These are phyloP conservation scores for Neopestalotiopsis sp. DNA, from an alignment of 2,329 filamentous ascomycete genomes.

Conservation along the genomic window DNA sequence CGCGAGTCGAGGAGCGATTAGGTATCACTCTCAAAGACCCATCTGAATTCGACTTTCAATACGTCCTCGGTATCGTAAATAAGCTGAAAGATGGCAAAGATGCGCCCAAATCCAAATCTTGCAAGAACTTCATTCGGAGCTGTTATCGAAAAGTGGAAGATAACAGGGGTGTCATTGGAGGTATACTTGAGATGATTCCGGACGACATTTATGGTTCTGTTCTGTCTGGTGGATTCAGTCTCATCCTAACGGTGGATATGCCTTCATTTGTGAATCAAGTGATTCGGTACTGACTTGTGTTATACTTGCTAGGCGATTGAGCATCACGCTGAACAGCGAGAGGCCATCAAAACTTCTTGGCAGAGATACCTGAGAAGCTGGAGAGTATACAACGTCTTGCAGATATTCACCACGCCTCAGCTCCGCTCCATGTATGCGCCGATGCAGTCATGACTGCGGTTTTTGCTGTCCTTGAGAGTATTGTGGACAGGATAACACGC, in stretches of 20 bases:
- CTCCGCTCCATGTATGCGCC: conserved; percentile 15
- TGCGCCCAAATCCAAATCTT: conserved; percentile 9
- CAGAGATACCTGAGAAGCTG: conserved; percentile 23
- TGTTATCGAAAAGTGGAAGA: conserved; percentile 21
- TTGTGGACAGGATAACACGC: conserved; percentile 21
- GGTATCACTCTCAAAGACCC: not conserved
- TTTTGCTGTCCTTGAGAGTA: conserved; percentile 23
- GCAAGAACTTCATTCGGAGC: conserved; percentile 22
- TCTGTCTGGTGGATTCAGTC: conserved; percentile 24
- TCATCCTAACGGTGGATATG: conserved; percentile 22
- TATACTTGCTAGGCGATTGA: conserved; percentile 20
- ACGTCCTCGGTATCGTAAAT: not conserved
- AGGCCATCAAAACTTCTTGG: conserved; percentile 20
- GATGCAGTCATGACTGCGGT: conserved; percentile 23
- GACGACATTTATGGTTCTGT: conserved; percentile 24
- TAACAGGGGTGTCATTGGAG: conserved; percentile 16
- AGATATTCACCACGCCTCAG: conserved; percentile 19
- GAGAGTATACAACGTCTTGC: conserved; percentile 21
- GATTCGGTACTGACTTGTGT: not conserved
- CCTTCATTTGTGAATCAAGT: not conserved
- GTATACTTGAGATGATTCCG: conserved; percentile 22
- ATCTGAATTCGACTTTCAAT: not conserved
- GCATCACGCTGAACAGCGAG: conserved; percentile 21
- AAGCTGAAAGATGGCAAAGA: not conserved
- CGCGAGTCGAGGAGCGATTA: not conserved